Percentiles rank a stretch among this genome's conserved stretches.
These are phyloP conservation scores for Chaetoscypha palmicola DNA, from an alignment of 2,329 filamentous ascomycete species.

Conservation along the genomic window DNA sequence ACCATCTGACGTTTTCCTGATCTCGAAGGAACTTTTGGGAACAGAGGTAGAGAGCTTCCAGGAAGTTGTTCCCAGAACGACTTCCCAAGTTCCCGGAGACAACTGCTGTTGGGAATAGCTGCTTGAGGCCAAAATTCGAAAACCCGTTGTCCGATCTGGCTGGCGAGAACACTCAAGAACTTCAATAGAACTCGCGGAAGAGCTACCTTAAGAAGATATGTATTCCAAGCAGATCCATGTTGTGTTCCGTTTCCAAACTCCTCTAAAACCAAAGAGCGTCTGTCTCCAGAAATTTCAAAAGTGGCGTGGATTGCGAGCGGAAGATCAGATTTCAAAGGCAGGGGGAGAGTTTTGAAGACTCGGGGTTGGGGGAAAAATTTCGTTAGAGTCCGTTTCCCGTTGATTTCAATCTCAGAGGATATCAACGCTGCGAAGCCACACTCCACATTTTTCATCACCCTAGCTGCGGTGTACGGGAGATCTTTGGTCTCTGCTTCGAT, in stretches of 20 bases:
- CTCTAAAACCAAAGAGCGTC: constrained; percentile 21
- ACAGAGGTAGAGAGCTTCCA: constrained; percentile 12
- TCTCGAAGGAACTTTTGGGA: constrained; percentile 15
- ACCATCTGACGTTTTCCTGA: constrained; percentile 1
- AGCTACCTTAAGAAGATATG: constrained; percentile 17
- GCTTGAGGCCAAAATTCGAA: constrained; percentile 23
- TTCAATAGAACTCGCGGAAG: constrained; percentile 24
- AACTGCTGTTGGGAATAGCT: constrained; percentile 7
- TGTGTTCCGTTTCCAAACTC: constrained; percentile 12
- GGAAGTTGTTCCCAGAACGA: constrained; percentile 22
- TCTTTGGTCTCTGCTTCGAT: constrained; percentile 10
- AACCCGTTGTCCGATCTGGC: constrained; percentile 8
- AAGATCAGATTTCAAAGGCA: constrained; percentile 20
- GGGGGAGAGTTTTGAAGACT: constrained; percentile 21
- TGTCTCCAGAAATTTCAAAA: constrained; percentile 29
- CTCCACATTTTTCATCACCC: constrained; percentile 19
- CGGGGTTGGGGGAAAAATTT: constrained; percentile 6
- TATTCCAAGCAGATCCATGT: constrained; percentile 24
- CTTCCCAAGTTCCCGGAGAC: constrained; percentile 11
- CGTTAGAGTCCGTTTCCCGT: not conserved
- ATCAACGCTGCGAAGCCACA: constrained; percentile 21
- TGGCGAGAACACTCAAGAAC: constrained; percentile 19
- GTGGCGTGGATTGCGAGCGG: constrained; percentile 29
- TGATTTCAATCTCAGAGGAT: not conserved
- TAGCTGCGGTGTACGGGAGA: constrained; percentile 11